phyloP scores from a whole-genome alignment of 306 rosid genomes.

The Heteromeles arbutifolia region DNA sequence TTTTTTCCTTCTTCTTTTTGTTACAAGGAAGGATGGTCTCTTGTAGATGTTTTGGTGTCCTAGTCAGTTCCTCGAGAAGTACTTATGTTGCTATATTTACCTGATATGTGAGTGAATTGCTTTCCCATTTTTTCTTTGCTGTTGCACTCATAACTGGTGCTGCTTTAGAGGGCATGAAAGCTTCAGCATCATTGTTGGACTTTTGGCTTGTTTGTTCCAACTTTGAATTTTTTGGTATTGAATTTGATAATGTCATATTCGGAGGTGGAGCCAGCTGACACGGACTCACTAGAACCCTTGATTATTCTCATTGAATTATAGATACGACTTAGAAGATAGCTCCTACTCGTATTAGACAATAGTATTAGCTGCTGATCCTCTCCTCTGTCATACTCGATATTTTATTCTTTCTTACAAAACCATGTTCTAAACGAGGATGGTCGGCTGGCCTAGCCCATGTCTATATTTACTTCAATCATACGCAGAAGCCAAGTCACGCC shows the following conservation, averaged over 20 bases:
- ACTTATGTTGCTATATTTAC: neutral
- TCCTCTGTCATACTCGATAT: too few relatives aligned
- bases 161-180: neutral
- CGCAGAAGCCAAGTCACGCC: too few relatives aligned
- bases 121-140: neutral
- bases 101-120: neutral
- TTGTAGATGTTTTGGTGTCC: conserved; percentile 15
- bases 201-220: neutral
- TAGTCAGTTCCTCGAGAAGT: neutral
- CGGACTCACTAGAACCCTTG: neutral
- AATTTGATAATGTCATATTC: neutral
- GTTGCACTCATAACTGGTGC: neutral
- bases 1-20: neutral
- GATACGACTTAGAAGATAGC: neutral
- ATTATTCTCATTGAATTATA: too few relatives aligned
- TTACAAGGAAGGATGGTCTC: neutral
- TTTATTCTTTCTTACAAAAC: too few relatives aligned
- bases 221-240: neutral
- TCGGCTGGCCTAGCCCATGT: too few relatives aligned
- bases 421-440: too few relatives aligned
- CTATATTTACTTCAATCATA: too few relatives aligned
- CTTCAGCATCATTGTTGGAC: neutral
- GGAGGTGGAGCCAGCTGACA: neutral
- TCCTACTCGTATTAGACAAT: too few relatives aligned
- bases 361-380: too few relatives aligned